Evolutionary conservation across 2,329 filamentous ascomycete species (phyloP), one percentile per base, ranked within the genome.

Genomic region (Aspergillus sp.): DNA sequence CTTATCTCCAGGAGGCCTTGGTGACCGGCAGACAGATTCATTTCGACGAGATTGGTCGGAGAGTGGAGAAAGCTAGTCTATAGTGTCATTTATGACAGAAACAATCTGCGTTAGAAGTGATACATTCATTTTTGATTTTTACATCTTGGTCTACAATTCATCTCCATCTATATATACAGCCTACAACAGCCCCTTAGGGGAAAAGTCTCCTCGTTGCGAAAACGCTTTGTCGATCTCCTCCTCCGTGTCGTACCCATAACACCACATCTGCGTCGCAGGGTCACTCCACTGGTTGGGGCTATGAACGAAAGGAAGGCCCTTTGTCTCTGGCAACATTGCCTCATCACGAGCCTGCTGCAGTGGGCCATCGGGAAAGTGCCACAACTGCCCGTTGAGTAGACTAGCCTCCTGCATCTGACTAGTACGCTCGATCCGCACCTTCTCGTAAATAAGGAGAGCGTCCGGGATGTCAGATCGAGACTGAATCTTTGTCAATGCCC

Each of bases 31-130:
- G 76, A 64, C 81, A 81, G 67, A 79, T 85, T 46, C 73, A 71
- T 47, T 87, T 86, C 60, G 78, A 85, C 62, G 76, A 81, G 67
- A 71, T 71, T 48, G 82, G 82, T 3, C 73, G 71, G 32, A 69
- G 76, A 47, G 68, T 80, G 25, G 76, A 78, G 50, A 59, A 56
- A 50, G 54, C 62, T 25, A 58, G 60, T 25, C 58, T 65, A 13
- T 64, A 67, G 25, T n/a, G 9, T 14, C 17, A 13, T 41, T 14
- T 42, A 38, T 10, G 13, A 25, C 14, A 9, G 9, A 20, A 43
- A 17, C 41, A 6, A 23, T 20, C 9, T 43, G 25, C 25, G 25
- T 10, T 29, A 29, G 25, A 7, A 29, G 11, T 29, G 5, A 11
- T 29, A 10, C 7, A 29, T 3, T 10, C 3, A 10, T 29, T 29